A percentile compares a stretch with the other conserved stretches of the same genome.
These are phyloP conservation scores for Kluyveromyces wickerhamii DNA, from an alignment of 805 yeast species.

Conservation along the genomic window DNA sequence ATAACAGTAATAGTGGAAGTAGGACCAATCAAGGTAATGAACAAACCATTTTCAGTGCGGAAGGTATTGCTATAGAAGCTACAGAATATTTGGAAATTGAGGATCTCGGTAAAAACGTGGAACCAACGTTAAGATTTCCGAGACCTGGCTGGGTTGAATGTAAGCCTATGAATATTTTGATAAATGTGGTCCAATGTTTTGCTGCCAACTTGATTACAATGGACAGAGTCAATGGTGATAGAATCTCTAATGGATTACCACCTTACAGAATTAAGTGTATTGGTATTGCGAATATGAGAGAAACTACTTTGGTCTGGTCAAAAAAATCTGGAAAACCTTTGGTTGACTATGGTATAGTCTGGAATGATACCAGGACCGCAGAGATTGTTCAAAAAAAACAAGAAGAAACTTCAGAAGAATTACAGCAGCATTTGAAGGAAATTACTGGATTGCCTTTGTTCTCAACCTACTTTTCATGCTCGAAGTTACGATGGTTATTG, in stretches of 20 bases:
- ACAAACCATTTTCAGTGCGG: slow-evolving; percentile 58
- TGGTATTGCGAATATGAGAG: slow-evolving; percentile 95
- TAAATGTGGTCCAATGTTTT: slow-evolving; percentile 70
- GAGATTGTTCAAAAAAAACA: slow-evolving; percentile 58
- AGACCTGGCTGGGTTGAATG: slow-evolving; percentile 93
- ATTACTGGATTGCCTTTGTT: slow-evolving; percentile 74
- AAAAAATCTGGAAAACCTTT: slow-evolving; percentile 74
- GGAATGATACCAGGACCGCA: slow-evolving; percentile 91
- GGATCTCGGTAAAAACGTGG: slow-evolving; percentile 40
- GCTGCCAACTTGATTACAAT: slow-evolving; percentile 54
- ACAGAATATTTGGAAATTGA: slow-evolving; percentile 56
- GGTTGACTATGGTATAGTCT: slow-evolving; percentile 76
- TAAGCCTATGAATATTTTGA: slow-evolving; percentile 71
- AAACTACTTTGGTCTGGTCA: slow-evolving; percentile 87
- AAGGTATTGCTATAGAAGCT: slow-evolving; percentile 63
- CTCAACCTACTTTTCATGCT: slow-evolving; percentile 86
- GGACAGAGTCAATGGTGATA: slow-evolving; percentile 47
- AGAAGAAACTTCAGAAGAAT: slow-evolving; percentile 43
- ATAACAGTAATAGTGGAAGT: slow-evolving; percentile 13
- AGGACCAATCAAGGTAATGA: slow-evolving; percentile 7
- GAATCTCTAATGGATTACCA: slow-evolving; percentile 35
- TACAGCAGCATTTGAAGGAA: slow-evolving; percentile 48
- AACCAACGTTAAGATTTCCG: slow-evolving; percentile 71
- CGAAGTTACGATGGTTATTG: slow-evolving; percentile 82
- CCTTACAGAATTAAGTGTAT: slow-evolving; percentile 61